Evolutionary conservation across 176 grass and related monocot genomes (phyloP), one percentile per base, ranked within the genome.

Genomic region (Bolboschoenus planiculmis): DNA sequence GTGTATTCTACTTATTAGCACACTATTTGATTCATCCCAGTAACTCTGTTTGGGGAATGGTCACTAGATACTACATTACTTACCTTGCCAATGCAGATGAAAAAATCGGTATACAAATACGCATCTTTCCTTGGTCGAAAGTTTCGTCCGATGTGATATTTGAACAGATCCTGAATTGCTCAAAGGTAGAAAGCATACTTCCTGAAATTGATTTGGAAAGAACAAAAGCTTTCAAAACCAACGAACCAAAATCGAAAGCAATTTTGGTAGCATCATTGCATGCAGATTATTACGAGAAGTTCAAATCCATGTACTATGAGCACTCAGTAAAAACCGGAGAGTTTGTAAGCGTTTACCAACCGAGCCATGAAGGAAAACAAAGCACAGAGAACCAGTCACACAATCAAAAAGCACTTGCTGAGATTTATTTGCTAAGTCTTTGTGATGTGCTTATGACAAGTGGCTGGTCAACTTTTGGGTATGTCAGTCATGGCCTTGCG

Each of bases 381-480:
- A 30, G 10, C 3, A 83, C 88, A 15, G 31, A 37, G 7, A 47
- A 7, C 16, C 55, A 50, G 3, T 83, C 23, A 23, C 90, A 95
- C 79, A 95, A 95, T 84, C 84, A 83, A 61, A 88, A 88, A 77
- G 93, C 90, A 4, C 70, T 95, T 0, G 84, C 88, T 14, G 93
- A 90, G 83, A 88, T 95, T 40, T 90, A 83, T 70, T 70, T 95
- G 56, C 81, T 92, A 3, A 88, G 88, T 70, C 82, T 92, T 71
- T 91, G 85, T 0, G 90, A 90, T 4, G 80, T 35, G 66, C 30
- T 90, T 5, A 0, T 90, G 29, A 94, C 90, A 4, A 82, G 72
- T 1, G 81, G 81, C 26, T 11, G 74, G 8, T 91, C 89, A 0
- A 91, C 92, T 7, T 94, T 94, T 67, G 90, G 90, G 39, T 91